These are phyloP conservation scores for Penicillium paradoxum DNA, from an alignment of 495 filamentous ascomycete species.

Conservation along the genomic window DNA sequence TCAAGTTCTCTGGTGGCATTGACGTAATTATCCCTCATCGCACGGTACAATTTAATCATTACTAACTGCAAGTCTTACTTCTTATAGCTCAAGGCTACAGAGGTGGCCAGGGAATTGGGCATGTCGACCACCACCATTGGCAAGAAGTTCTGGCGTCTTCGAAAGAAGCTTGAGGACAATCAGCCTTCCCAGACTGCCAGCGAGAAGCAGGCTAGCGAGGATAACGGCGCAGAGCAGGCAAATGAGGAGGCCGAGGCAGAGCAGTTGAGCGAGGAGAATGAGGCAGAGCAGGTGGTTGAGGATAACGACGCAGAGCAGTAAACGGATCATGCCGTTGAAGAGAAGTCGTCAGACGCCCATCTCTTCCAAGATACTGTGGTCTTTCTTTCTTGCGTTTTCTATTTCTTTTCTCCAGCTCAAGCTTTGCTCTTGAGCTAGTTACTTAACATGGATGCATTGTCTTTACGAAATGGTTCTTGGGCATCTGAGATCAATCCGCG, in stretches of 20 bases:
- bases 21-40: neutral
- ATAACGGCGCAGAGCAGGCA: neutral
- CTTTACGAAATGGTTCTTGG: no score
- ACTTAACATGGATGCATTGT: no score
- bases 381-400: neutral
- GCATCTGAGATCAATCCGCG: no score
- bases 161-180: neutral
- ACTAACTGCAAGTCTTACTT: neutral
- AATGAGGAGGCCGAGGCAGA: neutral
- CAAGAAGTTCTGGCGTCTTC: neutral
- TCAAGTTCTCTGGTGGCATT: neutral
- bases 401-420: neutral
- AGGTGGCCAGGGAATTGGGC: neutral
- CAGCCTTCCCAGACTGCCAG: neutral
- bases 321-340: neutral
- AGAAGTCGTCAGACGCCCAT: neutral
- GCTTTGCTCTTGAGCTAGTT: no score
- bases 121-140: neutral
- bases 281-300: neutral
- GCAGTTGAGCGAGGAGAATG: neutral
- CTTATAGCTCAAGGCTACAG: neutral
- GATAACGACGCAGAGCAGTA: neutral
- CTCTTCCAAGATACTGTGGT: neutral
- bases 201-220: neutral
- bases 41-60: neutral